Evolutionary conservation across 208 protist species (phyloP).

Genomic region (Trypanosoma caninum): DNA sequence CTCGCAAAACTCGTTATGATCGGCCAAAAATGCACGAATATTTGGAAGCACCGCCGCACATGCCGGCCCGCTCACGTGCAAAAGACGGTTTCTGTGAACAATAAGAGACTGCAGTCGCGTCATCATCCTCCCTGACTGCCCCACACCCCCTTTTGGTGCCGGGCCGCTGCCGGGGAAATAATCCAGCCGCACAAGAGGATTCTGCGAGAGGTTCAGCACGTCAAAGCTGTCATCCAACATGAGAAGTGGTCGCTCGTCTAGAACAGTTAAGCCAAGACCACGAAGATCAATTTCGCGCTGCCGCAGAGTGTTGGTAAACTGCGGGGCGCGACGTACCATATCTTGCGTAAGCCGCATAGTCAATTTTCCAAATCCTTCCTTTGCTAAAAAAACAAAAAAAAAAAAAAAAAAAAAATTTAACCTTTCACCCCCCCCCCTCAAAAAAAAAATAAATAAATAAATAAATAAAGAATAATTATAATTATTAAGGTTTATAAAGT

Average conservation of each 20-base stretch:
- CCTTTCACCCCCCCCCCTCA: background rate
- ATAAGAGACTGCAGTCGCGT: constrained; percentile 65
- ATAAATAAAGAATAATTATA: constrained; percentile 17
- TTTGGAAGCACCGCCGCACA: constrained; percentile 71
- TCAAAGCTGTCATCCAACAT: constrained; percentile 79
- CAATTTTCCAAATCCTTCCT: background rate
- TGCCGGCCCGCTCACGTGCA: constrained; percentile 68
- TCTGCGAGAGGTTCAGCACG: constrained; percentile 80
- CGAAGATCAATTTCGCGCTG: constrained; percentile 86
- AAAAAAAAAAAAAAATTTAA: background rate
- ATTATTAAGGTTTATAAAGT: background rate
- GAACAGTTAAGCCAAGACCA: constrained; percentile 64
- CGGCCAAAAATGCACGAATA: constrained; percentile 68
- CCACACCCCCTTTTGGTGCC: background rate
- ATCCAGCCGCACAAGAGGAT: constrained; percentile 68
- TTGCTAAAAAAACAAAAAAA: constrained; percentile 14
- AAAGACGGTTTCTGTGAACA: constrained; percentile 73
- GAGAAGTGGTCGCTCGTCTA: constrained; percentile 70
- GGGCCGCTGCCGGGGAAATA: constrained; percentile 50
- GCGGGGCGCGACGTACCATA: constrained; percentile 66
- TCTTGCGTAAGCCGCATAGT: constrained; percentile 79
- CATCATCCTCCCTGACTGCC: constrained; percentile 29
- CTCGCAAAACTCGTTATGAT: constrained; percentile 58
- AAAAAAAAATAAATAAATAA: background rate
- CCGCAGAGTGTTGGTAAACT: constrained; percentile 81